Evolutionary conservation across 352 stramenopile species (phyloP).

Genomic region (Globisporangium cylindrosporum): DNA sequence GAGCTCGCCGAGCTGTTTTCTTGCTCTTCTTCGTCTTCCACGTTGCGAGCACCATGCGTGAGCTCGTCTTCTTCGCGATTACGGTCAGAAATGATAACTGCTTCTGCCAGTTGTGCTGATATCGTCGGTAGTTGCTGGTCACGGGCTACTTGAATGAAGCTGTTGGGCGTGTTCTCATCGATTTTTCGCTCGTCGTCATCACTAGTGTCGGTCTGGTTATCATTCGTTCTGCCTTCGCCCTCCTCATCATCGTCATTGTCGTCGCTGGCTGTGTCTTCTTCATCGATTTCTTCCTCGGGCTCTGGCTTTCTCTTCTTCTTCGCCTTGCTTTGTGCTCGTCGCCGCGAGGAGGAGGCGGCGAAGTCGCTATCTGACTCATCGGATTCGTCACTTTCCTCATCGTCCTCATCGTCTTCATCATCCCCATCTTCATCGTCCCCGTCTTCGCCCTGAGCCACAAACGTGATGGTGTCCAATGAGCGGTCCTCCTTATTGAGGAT

Average conservation of each 20-base stretch:
- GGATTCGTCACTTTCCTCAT: neutral
- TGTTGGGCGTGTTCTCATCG: neutral
- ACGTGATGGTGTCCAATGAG: neutral
- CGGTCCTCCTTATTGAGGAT: slow-evolving; percentile 9
- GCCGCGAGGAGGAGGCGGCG: neutral
- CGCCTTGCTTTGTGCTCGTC: neutral
- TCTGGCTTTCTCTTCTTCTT: neutral
- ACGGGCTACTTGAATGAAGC: neutral
- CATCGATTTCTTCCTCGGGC: neutral
- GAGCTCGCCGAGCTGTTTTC: neutral
- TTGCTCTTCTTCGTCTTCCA: neutral
- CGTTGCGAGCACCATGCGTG: neutral
- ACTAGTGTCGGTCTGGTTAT: neutral
- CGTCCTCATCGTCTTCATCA: neutral
- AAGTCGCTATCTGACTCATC: slow-evolving; percentile 2
- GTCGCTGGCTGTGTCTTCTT: neutral
- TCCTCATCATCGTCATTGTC: neutral
- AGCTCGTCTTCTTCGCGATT: neutral
- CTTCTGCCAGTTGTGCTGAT: neutral
- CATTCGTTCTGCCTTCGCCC: neutral
- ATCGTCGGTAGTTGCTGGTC: neutral
- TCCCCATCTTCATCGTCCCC: neutral
- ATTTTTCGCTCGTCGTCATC: neutral
- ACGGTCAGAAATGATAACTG: neutral
- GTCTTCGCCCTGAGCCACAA: neutral